Evolutionary conservation across 2,329 filamentous ascomycete genomes (phyloP).

Genomic region (Pestalotiopsis sp.): DNA sequence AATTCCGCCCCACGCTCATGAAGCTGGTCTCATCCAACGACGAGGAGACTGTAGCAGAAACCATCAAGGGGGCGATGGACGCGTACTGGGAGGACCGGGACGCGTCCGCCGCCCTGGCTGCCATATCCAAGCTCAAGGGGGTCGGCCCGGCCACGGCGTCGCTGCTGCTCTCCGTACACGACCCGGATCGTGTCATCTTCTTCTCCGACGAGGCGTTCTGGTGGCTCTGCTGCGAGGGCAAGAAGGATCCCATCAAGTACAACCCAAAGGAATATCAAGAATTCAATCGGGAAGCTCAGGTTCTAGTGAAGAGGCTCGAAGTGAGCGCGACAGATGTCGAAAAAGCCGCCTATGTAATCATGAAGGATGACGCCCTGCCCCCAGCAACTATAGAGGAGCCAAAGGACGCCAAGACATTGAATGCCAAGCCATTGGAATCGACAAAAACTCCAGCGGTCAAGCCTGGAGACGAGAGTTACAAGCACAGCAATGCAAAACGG

Average conservation of each 20-base stretch:
- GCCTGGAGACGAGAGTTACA: background rate
- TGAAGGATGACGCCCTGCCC: conserved; percentile 42
- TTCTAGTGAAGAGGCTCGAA: conserved; percentile 49
- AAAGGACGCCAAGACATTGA: background rate
- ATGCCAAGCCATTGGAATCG: background rate
- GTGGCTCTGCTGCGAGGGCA: conserved; percentile 65
- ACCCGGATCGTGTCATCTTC: conserved; percentile 65
- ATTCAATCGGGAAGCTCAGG: conserved; percentile 48
- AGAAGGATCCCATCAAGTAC: conserved; percentile 65
- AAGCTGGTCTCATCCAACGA: conserved; percentile 66
- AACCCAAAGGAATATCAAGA: conserved; percentile 66
- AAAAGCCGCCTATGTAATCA: conserved; percentile 71
- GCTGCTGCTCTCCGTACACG: conserved; percentile 68
- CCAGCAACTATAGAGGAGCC: background rate
- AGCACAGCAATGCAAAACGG: background rate
- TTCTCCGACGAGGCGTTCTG: conserved; percentile 81
- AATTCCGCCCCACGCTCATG: conserved; percentile 63
- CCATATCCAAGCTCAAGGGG: conserved; percentile 66
- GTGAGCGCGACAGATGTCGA: conserved; percentile 67
- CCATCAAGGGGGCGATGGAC: conserved; percentile 55
- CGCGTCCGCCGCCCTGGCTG: conserved; percentile 47
- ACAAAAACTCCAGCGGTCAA: background rate
- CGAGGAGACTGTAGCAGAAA: conserved; percentile 43
- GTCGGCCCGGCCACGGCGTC: conserved; percentile 82
- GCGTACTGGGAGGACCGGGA: conserved; percentile 42